A percentile compares a stretch with the other conserved stretches of the same genome.
Conservation (phyloP, 257 asterid genomes). For the Solanum corneliomulleri region DNA sequence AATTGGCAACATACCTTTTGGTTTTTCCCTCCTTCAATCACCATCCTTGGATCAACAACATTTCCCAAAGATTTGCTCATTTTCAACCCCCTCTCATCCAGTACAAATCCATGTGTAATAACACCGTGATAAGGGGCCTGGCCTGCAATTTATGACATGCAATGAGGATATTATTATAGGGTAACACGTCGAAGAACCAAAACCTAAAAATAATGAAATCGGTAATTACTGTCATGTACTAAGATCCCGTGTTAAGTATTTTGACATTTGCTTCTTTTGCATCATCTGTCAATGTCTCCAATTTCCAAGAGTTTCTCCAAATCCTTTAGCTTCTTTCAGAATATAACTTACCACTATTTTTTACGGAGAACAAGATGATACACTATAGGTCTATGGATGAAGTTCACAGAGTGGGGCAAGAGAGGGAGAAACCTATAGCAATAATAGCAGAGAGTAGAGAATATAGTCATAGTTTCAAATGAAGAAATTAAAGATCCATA, state of each 20-base stretch:
- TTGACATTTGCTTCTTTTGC: background rate
- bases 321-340: background rate
- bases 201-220: background rate
- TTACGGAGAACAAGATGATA: background rate
- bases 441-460: background rate
- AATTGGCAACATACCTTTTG: constrained; percentile 38
- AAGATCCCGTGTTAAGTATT: background rate
- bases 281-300: background rate
- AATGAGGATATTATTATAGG: background rate
- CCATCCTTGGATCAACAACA: constrained; percentile 82
- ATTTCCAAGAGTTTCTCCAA: background rate
- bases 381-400: background rate
- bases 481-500: background rate
- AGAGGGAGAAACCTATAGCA: background rate
- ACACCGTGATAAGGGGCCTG: constrained; percentile 86
- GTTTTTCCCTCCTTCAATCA: constrained; percentile 90
- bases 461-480: background rate
- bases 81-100: constrained; percentile 91
- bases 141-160: constrained; percentile 34
- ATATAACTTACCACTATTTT: background rate
- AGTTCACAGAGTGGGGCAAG: background rate
- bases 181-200: background rate
- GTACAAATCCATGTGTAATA: constrained; percentile 90
- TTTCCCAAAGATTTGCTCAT: constrained; percentile 98
- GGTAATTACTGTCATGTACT: background rate